Percentiles rank a stretch among this genome's conserved stretches.
phyloP scores from a whole-genome alignment of 176 grass and related monocot species.

The Musa beccarii region DNA sequence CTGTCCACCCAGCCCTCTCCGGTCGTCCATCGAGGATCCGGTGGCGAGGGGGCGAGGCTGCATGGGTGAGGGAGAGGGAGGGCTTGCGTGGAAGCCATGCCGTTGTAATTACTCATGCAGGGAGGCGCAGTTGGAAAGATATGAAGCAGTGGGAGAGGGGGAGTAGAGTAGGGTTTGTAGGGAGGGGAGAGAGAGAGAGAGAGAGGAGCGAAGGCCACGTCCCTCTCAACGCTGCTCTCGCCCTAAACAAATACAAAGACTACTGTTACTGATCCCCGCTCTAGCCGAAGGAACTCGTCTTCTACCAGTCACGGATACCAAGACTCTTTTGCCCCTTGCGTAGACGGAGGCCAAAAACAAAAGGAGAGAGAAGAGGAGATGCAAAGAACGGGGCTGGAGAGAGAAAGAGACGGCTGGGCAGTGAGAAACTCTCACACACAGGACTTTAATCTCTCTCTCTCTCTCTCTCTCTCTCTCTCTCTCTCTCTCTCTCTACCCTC shows the following conservation, averaged over 20 bases:
- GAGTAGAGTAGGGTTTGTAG: slow-evolving; percentile 35
- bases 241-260: slow-evolving; percentile 29
- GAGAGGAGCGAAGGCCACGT: slow-evolving; percentile 26
- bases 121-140: slow-evolving; percentile 7
- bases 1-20: neutral
- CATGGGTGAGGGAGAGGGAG: slow-evolving; percentile 8
- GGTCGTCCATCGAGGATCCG: slow-evolving; percentile 1
- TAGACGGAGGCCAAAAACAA: slow-evolving; percentile 5
- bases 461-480: slow-evolving; percentile 22
- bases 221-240: slow-evolving; percentile 34
- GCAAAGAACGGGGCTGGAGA: slow-evolving; percentile 30
- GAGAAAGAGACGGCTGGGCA: slow-evolving; percentile 84
- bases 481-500: slow-evolving; percentile 34
- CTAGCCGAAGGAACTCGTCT: slow-evolving; percentile 31
- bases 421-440: slow-evolving; percentile 56
- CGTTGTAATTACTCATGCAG: slow-evolving; percentile 9
- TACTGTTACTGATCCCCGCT: slow-evolving; percentile 28
- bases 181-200: slow-evolving; percentile 4
- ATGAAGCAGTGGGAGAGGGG: slow-evolving; percentile 15
- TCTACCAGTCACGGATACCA: slow-evolving; percentile 60
- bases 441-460: slow-evolving; percentile 10
- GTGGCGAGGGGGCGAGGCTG: slow-evolving; percentile 8
- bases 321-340: slow-evolving; percentile 38
- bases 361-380: neutral
- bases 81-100: slow-evolving; percentile 9